Base-by-base conservation (phyloP, 106 monocot species). In the Dendrobium huoshanense region DNA sequence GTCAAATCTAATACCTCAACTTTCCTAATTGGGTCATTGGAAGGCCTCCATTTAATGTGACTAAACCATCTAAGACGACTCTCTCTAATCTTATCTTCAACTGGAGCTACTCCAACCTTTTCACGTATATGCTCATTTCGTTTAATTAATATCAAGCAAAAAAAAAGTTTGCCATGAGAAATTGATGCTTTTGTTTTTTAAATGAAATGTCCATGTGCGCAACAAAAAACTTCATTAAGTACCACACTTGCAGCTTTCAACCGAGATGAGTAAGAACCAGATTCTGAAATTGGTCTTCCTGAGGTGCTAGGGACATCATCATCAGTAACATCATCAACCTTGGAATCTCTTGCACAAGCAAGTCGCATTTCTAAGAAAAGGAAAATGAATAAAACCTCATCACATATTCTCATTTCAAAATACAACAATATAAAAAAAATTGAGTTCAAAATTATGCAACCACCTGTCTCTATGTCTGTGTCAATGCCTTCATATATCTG, bases 401-500 rank as follows among this genome's bases (percentile, higher is more conserved):
- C 4, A 83, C 7, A 44, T 13, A 43, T 18, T 20, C 20, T 74
- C 19, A 74, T 44, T 44, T 74, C 74, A 74, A 42, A 43, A 43
- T n/a, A 74, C 22, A 44, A 4, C 41, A 4, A 42, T 41, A 3
- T 20, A 17, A 17, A 74, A 42, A 74, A 70, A 89, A 29, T 43
- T 20, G n/a, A 61, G 22, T 61, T 61, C 22, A 77, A 7, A 25
- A 20, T 42, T 40, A 67, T 49, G 25, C 54, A 56, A 55, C 55
- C 68, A 95, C 99, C 99, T 86, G 95, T 99, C 89, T 95, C 95
- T 41, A 95, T 90, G 78, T 99, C 98, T 42, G 98, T 99, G 88
- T 99, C 98, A 73, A 95, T 92, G 6, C 98, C 98, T 86, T 95
- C 95, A 90, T 93, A 99, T 78, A 99, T 90, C 81, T 99, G 98